Evolutionary conservation across 495 filamentous ascomycete genomes (phyloP).

Genomic region (Platismatia glauca): DNA sequence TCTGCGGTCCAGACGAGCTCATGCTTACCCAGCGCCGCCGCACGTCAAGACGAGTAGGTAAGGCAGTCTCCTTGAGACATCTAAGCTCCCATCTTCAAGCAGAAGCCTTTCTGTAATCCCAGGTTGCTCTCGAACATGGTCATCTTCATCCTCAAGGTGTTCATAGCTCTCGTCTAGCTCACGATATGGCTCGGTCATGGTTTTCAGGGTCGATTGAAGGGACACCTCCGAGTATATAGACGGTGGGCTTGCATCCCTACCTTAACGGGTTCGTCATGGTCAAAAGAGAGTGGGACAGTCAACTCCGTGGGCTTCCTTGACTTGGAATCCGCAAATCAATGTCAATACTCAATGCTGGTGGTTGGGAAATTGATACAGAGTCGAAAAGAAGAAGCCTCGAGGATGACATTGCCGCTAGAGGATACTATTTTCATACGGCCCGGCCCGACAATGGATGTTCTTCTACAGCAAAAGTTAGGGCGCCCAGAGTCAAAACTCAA

Average conservation of each 20-base stretch:
- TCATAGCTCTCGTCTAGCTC: not conserved
- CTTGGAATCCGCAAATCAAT: not conserved
- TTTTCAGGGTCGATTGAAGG: not conserved
- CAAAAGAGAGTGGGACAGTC: no score
- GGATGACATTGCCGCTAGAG: no score
- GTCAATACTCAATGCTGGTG: not conserved
- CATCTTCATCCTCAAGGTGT: not conserved
- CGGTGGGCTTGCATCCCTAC: not conserved
- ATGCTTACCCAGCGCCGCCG: constrained; percentile 15
- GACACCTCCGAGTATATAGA: not conserved
- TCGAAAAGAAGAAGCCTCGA: no score
- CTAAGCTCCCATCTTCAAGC: not conserved
- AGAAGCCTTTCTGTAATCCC: constrained; percentile 5
- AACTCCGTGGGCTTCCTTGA: no score
- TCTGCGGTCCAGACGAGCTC: not conserved
- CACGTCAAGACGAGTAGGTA: constrained; percentile 10
- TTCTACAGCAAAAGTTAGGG: no score
- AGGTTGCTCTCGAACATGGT: not conserved
- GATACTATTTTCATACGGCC: no score
- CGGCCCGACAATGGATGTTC: no score
- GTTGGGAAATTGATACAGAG: no score
- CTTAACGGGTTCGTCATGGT: not conserved
- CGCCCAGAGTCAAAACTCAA: no score
- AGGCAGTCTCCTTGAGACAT: constrained; percentile 1
- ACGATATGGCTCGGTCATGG: not conserved